phyloP scores from a whole-genome alignment of 2,329 filamentous ascomycete species.

The Penicillium fuscoglaucum region DNA sequence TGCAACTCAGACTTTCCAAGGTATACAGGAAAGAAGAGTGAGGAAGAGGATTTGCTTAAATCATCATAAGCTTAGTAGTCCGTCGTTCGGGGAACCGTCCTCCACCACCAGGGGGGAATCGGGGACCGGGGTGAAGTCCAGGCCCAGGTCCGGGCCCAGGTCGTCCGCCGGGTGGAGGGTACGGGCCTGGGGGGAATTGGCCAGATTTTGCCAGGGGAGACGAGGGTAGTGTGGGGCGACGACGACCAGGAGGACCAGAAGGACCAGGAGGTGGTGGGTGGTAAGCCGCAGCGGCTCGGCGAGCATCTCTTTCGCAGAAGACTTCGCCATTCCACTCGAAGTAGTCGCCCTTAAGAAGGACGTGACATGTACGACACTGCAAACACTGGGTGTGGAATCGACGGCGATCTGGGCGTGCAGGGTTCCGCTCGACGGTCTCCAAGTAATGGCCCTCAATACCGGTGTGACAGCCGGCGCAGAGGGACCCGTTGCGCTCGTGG shows the following conservation, averaged over 20 bases:
- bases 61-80: conserved; percentile 52
- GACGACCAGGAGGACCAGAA: conserved; percentile 33
- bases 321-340: conserved; percentile 80
- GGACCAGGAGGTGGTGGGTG: conserved; percentile 32
- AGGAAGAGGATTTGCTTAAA: conserved; percentile 32
- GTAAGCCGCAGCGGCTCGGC: conserved; percentile 49
- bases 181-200: conserved; percentile 30
- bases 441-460: conserved; percentile 95
- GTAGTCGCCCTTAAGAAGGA: conserved; percentile 77
- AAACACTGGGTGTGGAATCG: conserved; percentile 91
- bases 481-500: conserved; percentile 82
- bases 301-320: conserved; percentile 86
- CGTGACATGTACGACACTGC: conserved; percentile 71
- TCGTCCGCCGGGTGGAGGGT: conserved; percentile 16
- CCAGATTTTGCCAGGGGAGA: conserved; percentile 36
- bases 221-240: conserved; percentile 34
- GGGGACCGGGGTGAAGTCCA: conserved; percentile 22
- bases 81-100: conserved; percentile 51
- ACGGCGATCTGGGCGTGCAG: conserved; percentile 44
- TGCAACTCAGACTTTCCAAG: not conserved
- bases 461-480: conserved; percentile 74
- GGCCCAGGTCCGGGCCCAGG: conserved; percentile 11
- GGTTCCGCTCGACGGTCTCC: conserved; percentile 64
- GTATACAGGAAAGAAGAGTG: not conserved
- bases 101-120: conserved; percentile 31